phyloP scores from a whole-genome alignment of 768 basidiomycete species.

The Lyophyllum shimeji region DNA sequence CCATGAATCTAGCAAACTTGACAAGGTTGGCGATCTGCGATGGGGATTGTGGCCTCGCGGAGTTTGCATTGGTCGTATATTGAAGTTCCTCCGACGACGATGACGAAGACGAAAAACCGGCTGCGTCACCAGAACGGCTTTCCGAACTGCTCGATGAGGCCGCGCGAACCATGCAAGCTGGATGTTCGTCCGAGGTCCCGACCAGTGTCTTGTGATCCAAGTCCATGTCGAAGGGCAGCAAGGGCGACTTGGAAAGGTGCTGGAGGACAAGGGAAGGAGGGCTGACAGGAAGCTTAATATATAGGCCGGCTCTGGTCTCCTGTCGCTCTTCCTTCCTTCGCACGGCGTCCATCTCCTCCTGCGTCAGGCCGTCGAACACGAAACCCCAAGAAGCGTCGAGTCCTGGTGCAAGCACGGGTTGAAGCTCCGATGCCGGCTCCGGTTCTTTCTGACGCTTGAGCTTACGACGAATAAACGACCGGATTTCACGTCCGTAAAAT shows the following conservation, averaged over 20 bases:
- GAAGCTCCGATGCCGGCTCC: conserved; percentile 7
- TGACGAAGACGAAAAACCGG: not conserved
- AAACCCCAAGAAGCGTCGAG: conserved; percentile 5
- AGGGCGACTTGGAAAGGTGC: conserved; percentile 2
- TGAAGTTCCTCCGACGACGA: not conserved
- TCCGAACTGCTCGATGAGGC: not conserved
- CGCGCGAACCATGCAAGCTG: not conserved
- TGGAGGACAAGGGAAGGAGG: conserved; percentile 18
- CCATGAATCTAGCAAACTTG: not conserved
- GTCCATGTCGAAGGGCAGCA: conserved; percentile 2
- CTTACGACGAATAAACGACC: conserved; percentile 4
- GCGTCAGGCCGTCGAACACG: conserved; percentile 24
- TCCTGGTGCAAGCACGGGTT: conserved; percentile 12
- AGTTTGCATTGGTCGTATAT: not conserved
- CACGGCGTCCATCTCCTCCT: conserved; percentile 15
- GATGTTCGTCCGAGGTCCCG: not conserved
- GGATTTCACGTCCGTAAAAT: conserved; percentile 17
- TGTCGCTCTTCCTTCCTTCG: conserved; percentile 15
- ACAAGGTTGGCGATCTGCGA: not conserved
- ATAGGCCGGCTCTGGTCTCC: conserved; percentile 5
- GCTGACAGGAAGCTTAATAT: conserved; percentile 14
- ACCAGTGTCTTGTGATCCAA: not conserved
- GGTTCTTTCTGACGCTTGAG: not conserved
- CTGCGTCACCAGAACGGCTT: not conserved
- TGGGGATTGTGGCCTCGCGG: not conserved